phyloP scores from a whole-genome alignment of 2,329 filamentous ascomycete species.

The Neonectria faginata region DNA sequence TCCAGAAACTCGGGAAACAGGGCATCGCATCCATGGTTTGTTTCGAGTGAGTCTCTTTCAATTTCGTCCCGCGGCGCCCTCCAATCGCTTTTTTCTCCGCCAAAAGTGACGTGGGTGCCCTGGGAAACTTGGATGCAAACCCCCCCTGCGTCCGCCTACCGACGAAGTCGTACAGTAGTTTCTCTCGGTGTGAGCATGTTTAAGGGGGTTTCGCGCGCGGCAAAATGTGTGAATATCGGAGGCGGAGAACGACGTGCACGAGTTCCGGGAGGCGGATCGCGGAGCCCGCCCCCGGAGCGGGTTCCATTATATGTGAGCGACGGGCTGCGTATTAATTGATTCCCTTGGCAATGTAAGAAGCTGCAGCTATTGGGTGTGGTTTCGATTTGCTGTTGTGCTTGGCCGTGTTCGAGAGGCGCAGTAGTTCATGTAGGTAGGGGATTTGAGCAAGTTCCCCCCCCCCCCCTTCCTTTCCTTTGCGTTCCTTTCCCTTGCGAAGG shows the following conservation, averaged over 20 bases:
- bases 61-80: background rate
- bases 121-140: background rate
- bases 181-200: background rate
- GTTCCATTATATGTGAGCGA: background rate
- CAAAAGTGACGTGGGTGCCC: background rate
- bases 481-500: background rate
- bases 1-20: conserved; percentile 19
- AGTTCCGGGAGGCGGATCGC: background rate
- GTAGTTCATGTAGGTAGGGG: background rate
- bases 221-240: too few relatives aligned
- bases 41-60: conserved; percentile 13
- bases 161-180: background rate
- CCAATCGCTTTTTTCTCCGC: background rate
- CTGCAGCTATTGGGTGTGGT: background rate
- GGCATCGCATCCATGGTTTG: conserved; percentile 28
- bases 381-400: background rate
- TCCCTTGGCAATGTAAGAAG: conserved; percentile 3
- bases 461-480: background rate
- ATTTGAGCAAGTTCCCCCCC: conserved; percentile 7
- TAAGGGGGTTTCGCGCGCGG: background rate
- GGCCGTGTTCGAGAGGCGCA: background rate
- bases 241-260: too few relatives aligned
- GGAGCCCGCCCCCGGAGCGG: background rate
- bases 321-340: background rate
- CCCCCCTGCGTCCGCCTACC: background rate